Conservation (phyloP, 2,329 filamentous ascomycete species). For the Cryphonectria parasitica region DNA sequence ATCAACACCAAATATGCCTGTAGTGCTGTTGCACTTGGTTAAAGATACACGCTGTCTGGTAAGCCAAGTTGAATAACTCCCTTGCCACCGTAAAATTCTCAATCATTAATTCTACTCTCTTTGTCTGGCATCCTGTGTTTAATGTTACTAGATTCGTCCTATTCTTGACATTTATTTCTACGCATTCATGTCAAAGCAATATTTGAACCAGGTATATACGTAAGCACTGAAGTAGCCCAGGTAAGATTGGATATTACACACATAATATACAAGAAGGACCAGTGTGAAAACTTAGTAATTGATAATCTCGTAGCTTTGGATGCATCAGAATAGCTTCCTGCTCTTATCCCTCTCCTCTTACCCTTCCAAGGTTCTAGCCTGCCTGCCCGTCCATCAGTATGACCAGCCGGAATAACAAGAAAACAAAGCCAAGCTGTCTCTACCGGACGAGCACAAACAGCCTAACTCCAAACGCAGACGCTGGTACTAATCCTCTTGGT, state of each 20-base stretch:
- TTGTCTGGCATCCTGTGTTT: no score
- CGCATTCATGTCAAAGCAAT: background rate
- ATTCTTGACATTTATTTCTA: no score
- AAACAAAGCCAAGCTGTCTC: background rate
- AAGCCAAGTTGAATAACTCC: no score
- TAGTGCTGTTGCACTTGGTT: no score
- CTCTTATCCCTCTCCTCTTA: background rate
- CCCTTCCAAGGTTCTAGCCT: background rate
- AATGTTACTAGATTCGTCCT: no score
- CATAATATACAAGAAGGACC: background rate
- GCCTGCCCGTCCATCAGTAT: background rate
- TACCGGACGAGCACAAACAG: background rate
- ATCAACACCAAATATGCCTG: no score
- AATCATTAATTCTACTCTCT: no score
- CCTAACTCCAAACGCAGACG: slow-evolving; percentile 15
- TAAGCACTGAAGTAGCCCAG: background rate
- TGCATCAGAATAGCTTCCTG: background rate
- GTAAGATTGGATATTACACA: background rate
- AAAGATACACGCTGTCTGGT: no score
- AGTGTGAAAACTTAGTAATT: background rate
- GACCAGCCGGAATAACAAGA: background rate
- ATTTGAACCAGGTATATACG: background rate
- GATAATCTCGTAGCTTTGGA: background rate
- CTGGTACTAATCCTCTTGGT: slow-evolving; percentile 1
- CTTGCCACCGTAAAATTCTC: no score